Evolutionary conservation across 352 stramenopile genomes (phyloP).

Genomic region (Thraustochytrium aureum): DNA sequence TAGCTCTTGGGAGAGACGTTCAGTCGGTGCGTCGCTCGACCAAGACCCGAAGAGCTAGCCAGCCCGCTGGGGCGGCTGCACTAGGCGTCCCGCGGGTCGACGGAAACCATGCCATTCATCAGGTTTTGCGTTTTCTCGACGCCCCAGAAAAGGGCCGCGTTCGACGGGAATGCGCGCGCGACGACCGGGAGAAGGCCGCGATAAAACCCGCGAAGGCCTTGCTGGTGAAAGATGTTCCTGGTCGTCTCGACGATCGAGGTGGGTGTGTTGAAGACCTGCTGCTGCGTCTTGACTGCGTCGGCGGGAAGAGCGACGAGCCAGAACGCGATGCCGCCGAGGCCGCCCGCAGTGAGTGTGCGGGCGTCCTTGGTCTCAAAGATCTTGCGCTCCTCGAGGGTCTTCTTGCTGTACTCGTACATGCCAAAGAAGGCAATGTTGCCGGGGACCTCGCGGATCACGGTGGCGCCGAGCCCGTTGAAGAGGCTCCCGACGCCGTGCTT

Average conservation of each 20-base stretch:
- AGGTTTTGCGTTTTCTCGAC: slow-evolving; percentile 36
- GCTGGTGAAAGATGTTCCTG: not conserved
- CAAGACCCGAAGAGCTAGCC: too few relatives aligned
- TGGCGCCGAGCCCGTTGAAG: slow-evolving; percentile 47
- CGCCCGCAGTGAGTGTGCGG: slow-evolving; percentile 23
- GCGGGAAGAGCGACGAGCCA: slow-evolving; percentile 50
- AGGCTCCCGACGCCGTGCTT: slow-evolving; percentile 8
- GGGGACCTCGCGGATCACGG: slow-evolving; percentile 33
- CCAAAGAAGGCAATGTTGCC: slow-evolving; percentile 53
- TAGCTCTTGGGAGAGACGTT: too few relatives aligned
- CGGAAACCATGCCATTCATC: not conserved
- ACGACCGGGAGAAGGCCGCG: slow-evolving; percentile 29
- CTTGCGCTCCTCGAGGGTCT: not conserved
- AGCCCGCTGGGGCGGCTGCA: too few relatives aligned
- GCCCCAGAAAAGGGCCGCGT: slow-evolving; percentile 49
- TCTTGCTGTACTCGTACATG: slow-evolving; percentile 28
- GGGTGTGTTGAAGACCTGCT: slow-evolving; percentile 34
- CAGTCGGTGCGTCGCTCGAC: too few relatives aligned
- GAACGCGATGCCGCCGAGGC: slow-evolving; percentile 40
- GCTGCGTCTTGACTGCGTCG: slow-evolving; percentile 53
- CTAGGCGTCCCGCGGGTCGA: too few relatives aligned
- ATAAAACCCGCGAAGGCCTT: slow-evolving; percentile 50
- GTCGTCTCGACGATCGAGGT: slow-evolving; percentile 10
- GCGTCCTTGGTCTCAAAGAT: not conserved
- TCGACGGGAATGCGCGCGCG: slow-evolving; percentile 43